Evolutionary conservation across 169 alveolate genomes (phyloP), one percentile per base, ranked within the genome.

Genomic region (Plasmodium coatneyi): DNA sequence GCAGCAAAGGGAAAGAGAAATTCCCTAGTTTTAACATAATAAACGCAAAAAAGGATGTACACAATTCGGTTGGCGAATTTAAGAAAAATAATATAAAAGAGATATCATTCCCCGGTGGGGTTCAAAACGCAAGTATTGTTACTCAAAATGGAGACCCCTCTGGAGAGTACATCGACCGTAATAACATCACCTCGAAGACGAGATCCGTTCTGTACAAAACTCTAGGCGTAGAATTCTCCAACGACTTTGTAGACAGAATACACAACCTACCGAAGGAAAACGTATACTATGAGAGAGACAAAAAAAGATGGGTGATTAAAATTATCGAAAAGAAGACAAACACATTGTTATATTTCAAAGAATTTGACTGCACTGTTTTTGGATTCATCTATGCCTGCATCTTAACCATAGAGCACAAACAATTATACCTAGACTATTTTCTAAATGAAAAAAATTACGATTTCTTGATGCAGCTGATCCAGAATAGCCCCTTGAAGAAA

Each of bases 341-440:
- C 43, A 82, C 76, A 9, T 34, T 81, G 78, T 49, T 91, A 80
- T 91, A 81, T 80, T 71, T 91, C 46, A 91, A 91, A 91, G 71
- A 81, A 36, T 91, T 81, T 80, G 95, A 91, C 32, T 91, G 95
- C 54, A 82, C 72, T n/a, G 92, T 81, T 14, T 91, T 80, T 72
- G 95, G 95, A 36, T 91, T 91, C 76, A 12, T 91, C 34, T 91
- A 91, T 80, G 91, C 95, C 14, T 91, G 95, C 56, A 78, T 80
- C 52, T 52, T 91, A 81, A 70, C 91, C 30, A 80, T 91, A 71
- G 95, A 91, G 49, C 79, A 91, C 71, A 91, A 91, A 78, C 74
- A 72, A 14, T 46, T 91, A 81, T 91, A 91, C 74, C 32, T 91
- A 80, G 95, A 91, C 41, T 82, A 71, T 56, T 82, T 91, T 28